A percentile compares a stretch with the other conserved stretches of the same genome.
These are phyloP conservation scores for Brassica carinata DNA, from an alignment of 345 rosid species.

Conservation along the genomic window DNA sequence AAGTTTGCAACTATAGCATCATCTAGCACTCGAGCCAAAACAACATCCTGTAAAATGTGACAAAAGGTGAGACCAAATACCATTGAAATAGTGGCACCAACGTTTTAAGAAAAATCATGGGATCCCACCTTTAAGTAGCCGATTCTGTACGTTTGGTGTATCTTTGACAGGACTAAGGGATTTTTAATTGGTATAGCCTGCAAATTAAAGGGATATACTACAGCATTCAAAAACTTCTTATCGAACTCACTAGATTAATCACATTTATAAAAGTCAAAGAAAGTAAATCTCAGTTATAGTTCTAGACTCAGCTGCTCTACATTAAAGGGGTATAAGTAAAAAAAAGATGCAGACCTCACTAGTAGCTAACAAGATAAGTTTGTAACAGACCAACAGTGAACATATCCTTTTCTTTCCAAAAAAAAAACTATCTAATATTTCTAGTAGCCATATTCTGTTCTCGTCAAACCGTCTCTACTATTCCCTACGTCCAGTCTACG, in stretches of 20 bases:
- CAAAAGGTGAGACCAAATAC: constrained; percentile 17
- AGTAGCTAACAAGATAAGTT: constrained; percentile 1
- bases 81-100: neutral
- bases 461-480: neutral
- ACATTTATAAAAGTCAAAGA: constrained; percentile 11
- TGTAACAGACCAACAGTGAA: neutral
- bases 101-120: neutral
- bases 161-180: constrained; percentile 78
- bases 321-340: neutral
- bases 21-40: constrained; percentile 93
- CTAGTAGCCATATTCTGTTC: neutral
- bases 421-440: neutral
- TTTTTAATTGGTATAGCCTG: constrained; percentile 94
- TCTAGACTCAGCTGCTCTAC: neutral
- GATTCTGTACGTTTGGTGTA: constrained; percentile 97
- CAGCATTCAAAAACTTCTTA: neutral
- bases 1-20: constrained; percentile 83
- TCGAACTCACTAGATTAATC: neutral
- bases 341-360: neutral
- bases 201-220: constrained; percentile 16
- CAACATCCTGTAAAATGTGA: constrained; percentile 66
- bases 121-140: constrained; percentile 86
- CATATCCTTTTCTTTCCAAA: constrained; percentile 5
- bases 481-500: neutral
- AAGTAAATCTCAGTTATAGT: neutral